phyloP scores from a whole-genome alignment of 2,329 filamentous ascomycete species.

The Ophiostoma australiae region DNA sequence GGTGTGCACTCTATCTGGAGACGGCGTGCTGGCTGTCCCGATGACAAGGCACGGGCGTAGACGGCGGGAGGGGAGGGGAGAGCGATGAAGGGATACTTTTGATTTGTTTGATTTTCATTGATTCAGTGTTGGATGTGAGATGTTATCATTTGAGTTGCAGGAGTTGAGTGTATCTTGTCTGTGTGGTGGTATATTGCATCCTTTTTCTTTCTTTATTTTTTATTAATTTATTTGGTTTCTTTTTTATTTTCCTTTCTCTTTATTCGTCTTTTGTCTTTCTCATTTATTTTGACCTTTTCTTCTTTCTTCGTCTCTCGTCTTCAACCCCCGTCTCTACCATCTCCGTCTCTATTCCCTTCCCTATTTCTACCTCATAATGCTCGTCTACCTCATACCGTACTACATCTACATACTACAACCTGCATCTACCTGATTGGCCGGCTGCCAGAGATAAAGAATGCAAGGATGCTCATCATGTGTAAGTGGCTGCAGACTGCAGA shows the following conservation, averaged over 20 bases:
- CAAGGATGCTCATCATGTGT: background rate
- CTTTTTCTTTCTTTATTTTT: background rate
- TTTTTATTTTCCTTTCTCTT: background rate
- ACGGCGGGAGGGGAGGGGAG: background rate
- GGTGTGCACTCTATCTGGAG: background rate
- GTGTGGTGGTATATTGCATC: background rate
- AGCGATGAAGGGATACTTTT: background rate
- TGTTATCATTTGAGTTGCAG: background rate
- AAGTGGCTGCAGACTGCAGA: constrained; percentile 12
- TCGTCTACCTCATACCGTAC: too few species aligned
- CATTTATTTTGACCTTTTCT: background rate
- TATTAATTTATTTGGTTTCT: background rate
- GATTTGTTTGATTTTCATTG: background rate
- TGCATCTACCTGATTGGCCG: background rate
- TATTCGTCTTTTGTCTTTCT: background rate
- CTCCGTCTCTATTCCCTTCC: background rate
- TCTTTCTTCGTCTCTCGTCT: background rate
- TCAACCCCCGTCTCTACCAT: background rate
- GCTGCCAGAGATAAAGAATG: constrained; percentile 1
- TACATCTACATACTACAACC: background rate
- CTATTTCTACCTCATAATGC: background rate
- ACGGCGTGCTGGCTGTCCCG: background rate
- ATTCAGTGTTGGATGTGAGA: background rate
- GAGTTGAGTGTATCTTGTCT: background rate
- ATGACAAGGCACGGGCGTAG: constrained; percentile 1